Evolutionary conservation across 495 filamentous ascomycete genomes (phyloP).

Genomic region (Tuber borchii): DNA sequence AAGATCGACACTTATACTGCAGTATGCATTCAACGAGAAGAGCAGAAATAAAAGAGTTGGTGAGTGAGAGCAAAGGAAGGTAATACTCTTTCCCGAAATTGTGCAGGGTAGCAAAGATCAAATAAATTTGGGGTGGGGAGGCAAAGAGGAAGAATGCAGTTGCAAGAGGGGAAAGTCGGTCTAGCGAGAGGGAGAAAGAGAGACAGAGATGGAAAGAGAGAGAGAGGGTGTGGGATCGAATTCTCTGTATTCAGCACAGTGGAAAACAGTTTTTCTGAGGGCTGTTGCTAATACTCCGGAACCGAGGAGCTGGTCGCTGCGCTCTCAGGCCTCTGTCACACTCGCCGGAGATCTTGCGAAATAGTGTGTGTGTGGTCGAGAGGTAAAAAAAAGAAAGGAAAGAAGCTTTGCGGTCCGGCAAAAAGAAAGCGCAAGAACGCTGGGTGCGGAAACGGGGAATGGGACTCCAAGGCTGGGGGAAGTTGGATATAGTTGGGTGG

Average conservation of each 20-base stretch:
- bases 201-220: background rate
- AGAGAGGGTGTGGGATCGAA: background rate
- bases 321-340: slow-evolving; percentile 31
- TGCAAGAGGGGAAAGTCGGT: background rate
- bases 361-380: slow-evolving; percentile 25
- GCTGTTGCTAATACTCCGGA: slow-evolving; percentile 27
- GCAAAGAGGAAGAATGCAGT: background rate
- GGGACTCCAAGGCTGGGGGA: background rate
- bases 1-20: background rate
- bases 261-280: background rate
- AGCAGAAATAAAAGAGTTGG: background rate
- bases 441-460: background rate
- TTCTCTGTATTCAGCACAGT: slow-evolving; percentile 4
- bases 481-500: slow-evolving; percentile 5
- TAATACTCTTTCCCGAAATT: background rate
- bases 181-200: background rate
- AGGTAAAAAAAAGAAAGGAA: slow-evolving; percentile 1
- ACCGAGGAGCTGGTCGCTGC: slow-evolving; percentile 35
- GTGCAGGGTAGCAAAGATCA: background rate
- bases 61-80: background rate
- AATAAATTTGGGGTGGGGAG: background rate
- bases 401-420: background rate
- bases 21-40: background rate
- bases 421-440: background rate
- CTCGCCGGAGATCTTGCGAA: slow-evolving; percentile 36